These are phyloP conservation scores for Penicillium corylophilum DNA, from an alignment of 2,329 filamentous ascomycete species.

Conservation along the genomic window DNA sequence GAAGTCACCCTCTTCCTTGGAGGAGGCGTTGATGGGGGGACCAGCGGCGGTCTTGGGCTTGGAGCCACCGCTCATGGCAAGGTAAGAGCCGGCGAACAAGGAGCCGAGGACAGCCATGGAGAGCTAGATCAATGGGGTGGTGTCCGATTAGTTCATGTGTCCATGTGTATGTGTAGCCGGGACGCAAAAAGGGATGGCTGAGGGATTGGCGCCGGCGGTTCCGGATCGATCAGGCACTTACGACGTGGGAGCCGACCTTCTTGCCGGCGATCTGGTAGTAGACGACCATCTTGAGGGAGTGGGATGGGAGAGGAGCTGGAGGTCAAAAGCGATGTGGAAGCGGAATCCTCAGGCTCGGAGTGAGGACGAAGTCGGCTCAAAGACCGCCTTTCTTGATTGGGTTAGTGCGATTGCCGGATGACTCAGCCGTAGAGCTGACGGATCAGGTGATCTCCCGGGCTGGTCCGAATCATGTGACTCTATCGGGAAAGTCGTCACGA, in stretches of 20 bases:
- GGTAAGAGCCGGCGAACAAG: conserved; percentile 48
- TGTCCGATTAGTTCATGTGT: conserved; percentile 16
- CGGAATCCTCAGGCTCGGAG: conserved; percentile 26
- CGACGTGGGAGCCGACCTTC: conserved; percentile 53
- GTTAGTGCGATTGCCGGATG: conserved; percentile 14
- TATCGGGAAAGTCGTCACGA: conserved; percentile 9
- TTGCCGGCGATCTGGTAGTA: conserved; percentile 53
- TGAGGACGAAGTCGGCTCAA: conserved; percentile 25
- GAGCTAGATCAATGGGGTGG: conserved; percentile 48
- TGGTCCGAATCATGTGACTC: conserved; percentile 19
- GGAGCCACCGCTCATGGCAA: conserved; percentile 47
- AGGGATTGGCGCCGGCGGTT: conserved; percentile 5
- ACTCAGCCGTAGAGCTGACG: conserved; percentile 4
- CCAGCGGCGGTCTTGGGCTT: conserved; percentile 36
- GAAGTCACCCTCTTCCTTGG: conserved; percentile 68
- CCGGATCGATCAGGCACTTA: conserved; percentile 35
- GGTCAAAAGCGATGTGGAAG: conserved; percentile 28
- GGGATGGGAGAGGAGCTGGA: conserved; percentile 20
- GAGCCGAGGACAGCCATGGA: conserved; percentile 58
- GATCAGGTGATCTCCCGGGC: conserved; percentile 25
- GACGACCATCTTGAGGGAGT: conserved; percentile 49
- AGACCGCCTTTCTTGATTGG: conserved; percentile 20
- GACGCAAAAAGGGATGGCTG: conserved; percentile 23
- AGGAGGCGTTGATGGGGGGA: conserved; percentile 63
- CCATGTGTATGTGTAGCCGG: conserved; percentile 14